Evolutionary conservation across 1,284 basidiomycete genomes (phyloP).

Genomic region (Cutaneotrichosporon dermatis): DNA sequence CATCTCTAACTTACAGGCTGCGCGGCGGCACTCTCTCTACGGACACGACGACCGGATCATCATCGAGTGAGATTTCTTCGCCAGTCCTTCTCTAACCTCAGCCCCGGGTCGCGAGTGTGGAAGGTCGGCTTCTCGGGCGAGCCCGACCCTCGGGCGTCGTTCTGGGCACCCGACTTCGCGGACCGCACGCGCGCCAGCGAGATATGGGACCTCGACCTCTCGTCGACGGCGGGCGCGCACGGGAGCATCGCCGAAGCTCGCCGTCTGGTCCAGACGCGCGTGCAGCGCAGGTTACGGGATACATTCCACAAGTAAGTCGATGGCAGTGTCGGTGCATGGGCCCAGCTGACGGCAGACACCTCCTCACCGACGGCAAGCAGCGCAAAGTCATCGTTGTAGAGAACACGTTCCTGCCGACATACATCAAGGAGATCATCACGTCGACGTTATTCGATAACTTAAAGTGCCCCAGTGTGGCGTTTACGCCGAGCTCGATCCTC

Average conservation of each 20-base stretch:
- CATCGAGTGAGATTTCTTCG: conserved; percentile 40
- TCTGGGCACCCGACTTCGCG: conserved; percentile 26
- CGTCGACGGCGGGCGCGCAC: conserved; percentile 18
- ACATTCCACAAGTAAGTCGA: conserved; percentile 75
- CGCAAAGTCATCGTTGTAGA: conserved; percentile 89
- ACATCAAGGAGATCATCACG: conserved; percentile 82
- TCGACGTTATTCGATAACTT: conserved; percentile 83
- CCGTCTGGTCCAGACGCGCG: conserved; percentile 60
- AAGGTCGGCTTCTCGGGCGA: conserved; percentile 52
- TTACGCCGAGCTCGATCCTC: conserved; percentile 79
- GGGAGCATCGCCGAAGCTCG: conserved; percentile 62
- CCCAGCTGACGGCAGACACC: conserved; percentile 56
- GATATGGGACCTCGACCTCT: conserved; percentile 44
- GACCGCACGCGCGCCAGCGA: conserved; percentile 19
- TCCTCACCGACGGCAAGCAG: conserved; percentile 87
- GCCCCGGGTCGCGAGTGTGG: conserved; percentile 49
- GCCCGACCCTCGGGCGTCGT: conserved; percentile 45
- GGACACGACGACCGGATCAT: conserved; percentile 50
- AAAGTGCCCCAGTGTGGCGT: conserved; percentile 89
- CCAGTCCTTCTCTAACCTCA: conserved; percentile 8
- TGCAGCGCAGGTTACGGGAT: conserved; percentile 65
- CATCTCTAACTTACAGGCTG: conserved; percentile 30
- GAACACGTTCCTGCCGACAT: conserved; percentile 76
- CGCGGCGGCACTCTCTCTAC: conserved; percentile 48
- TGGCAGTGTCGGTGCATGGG: background rate